Evolutionary conservation across 2,329 filamentous ascomycete genomes (phyloP), one percentile per base, ranked within the genome.

Genomic region (Beauveria scarabaeidicola): DNA sequence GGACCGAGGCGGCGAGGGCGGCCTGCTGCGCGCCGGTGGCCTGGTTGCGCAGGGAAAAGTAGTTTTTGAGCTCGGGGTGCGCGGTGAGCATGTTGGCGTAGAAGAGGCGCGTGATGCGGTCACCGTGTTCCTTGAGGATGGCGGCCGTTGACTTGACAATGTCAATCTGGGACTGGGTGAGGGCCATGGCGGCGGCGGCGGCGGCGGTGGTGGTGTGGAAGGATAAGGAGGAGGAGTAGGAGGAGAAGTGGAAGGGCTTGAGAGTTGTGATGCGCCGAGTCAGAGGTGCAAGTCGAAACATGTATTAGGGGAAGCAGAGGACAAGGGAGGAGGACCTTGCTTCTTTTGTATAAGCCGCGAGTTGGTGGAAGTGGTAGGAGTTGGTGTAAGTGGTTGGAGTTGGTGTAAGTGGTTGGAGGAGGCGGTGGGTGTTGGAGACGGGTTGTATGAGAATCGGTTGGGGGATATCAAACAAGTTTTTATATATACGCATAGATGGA

Each of bases 91-190:
- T 78, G 73, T 84, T 86, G 48, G 77, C 74, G 77, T 93, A 92
- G 76, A 93, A 91, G 63, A 80, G 74, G 1, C 77, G 79, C n/a
- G 88, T 91, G 72, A 92, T 90, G 50, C 79, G 75, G 19, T 77
- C 76, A 72, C 89, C 89, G 69, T 91, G 82, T 62, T 84, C 77
- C 63, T 84, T 80, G 8, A 92, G 79, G 19, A 90, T 80, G 2
- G 89, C 89, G 43, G 85, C 88, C 2, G 89, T 93, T 41, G 89
- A 79, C 73, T 91, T 92, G 76, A 94, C 86, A 65, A 88, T 85
- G 62, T 80, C 74, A 63, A 87, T 79, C 75, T 93, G 89, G 41
- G 80, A 75, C 27, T 80, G 74, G 11, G 86, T 85, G 61, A 90
- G 75, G 60, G 81, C 69, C 76, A 78, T 78, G 53, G n/a, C 36